A percentile compares a stretch with the other conserved stretches of the same genome.
Evolutionary conservation across 768 basidiomycete genomes (phyloP).

Genomic region (Mycena alexandri): DNA sequence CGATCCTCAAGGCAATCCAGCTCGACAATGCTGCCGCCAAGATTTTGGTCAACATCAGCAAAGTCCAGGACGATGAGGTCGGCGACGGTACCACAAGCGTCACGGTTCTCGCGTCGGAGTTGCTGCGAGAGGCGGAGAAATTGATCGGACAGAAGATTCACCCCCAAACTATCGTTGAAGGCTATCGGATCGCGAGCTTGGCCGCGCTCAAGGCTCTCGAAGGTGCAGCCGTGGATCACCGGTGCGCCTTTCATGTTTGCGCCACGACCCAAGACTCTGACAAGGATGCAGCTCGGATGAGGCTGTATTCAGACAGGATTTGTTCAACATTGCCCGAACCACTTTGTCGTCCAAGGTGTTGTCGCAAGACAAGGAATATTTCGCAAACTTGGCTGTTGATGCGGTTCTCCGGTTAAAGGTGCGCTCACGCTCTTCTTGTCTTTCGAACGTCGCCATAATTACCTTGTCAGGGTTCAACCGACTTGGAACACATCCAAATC

Average conservation of each 20-base stretch:
- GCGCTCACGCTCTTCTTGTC: neutral
- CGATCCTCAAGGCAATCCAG: constrained; percentile 96
- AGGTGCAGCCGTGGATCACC: constrained; percentile 84
- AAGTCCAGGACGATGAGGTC: constrained; percentile 99
- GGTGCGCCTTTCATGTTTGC: constrained; percentile 61
- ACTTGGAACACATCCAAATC: constrained; percentile 98
- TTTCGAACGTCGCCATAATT: neutral
- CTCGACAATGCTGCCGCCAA: constrained; percentile 99
- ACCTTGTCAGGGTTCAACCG: constrained; percentile 82
- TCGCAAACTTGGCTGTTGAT: constrained; percentile 97
- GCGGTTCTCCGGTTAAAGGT: constrained; percentile 94
- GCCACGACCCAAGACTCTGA: constrained; percentile 13
- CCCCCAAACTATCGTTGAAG: constrained; percentile 98
- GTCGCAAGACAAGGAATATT: constrained; percentile 97
- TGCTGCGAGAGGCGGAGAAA: constrained; percentile 95
- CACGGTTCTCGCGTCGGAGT: constrained; percentile 91
- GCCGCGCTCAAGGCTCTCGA: constrained; percentile 91
- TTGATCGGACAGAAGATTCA: constrained; percentile 93
- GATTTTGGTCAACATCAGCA: constrained; percentile 99
- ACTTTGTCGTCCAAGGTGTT: constrained; percentile 97
- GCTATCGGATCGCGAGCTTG: constrained; percentile 91
- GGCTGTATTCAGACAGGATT: constrained; percentile 83
- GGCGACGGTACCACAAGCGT: constrained; percentile 96
- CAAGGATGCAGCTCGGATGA: constrained; percentile 70
- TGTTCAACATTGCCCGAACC: constrained; percentile 97